Evolutionary conservation across 176 grass and related monocot genomes (phyloP).

Genomic region (Musa schizocarpa): DNA sequence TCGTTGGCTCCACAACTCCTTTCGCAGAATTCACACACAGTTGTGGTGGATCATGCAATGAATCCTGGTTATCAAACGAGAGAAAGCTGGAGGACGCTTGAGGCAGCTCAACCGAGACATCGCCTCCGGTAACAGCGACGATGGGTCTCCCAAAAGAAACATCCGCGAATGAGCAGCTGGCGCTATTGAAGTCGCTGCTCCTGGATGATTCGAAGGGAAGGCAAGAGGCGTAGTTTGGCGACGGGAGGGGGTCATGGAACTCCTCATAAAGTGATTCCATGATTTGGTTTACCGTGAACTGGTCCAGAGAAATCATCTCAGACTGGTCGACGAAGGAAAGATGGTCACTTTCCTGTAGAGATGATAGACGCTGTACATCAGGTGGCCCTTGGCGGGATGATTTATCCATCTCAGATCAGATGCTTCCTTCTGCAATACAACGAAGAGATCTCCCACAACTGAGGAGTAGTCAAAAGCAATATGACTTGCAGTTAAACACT

Average conservation of each 20-base stretch:
- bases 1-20: slow-evolving; percentile 36
- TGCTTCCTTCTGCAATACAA: no score
- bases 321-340: not conserved
- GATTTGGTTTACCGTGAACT: not conserved
- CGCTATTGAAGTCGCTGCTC: not conserved
- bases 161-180: not conserved
- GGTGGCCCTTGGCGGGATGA: no score
- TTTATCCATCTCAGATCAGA: no score
- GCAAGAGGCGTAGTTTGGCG: not conserved
- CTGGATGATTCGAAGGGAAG: not conserved
- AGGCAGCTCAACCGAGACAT: not conserved
- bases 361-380: no score
- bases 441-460: no score
- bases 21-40: no score
- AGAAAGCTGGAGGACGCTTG: slow-evolving; percentile 64
- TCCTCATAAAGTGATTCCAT: not conserved
- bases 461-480: no score
- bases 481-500: no score
- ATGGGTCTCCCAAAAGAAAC: not conserved
- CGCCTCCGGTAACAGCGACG: not conserved
- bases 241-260: not conserved
- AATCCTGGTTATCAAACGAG: slow-evolving; percentile 44
- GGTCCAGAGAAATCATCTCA: slow-evolving; percentile 1
- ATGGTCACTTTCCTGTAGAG: not conserved
- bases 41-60: slow-evolving; percentile 4